A percentile compares a stretch with the other conserved stretches of the same genome.
phyloP scores from a whole-genome alignment of 108 stramenopile species.

The Chaetoceros muelleri region DNA sequence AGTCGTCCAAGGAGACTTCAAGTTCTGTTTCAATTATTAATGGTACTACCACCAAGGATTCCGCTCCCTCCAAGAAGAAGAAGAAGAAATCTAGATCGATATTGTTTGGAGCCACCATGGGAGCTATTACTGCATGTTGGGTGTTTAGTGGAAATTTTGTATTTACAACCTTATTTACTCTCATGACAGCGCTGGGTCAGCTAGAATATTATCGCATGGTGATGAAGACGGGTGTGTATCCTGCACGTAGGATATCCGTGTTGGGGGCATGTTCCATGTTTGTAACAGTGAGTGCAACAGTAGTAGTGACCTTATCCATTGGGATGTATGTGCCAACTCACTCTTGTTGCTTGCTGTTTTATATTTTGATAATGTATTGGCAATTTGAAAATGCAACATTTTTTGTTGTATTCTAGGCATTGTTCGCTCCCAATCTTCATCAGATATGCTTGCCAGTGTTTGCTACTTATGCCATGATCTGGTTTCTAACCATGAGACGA shows the following conservation, averaged over 20 bases:
- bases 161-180: constrained; percentile 80
- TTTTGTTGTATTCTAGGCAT: constrained; percentile 21
- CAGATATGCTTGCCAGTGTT: constrained; percentile 70
- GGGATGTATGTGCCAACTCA: background rate
- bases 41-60: background rate
- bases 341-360: background rate
- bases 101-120: constrained; percentile 80
- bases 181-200: constrained; percentile 83
- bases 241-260: constrained; percentile 85
- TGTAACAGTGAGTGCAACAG: constrained; percentile 42
- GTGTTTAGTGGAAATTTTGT: constrained; percentile 88
- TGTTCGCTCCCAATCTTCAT: constrained; percentile 70
- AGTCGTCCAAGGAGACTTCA: background rate
- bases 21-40: no score
- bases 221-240: constrained; percentile 84
- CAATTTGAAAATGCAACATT: background rate
- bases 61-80: constrained; percentile 9
- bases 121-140: constrained; percentile 74
- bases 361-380: background rate
- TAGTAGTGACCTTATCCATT: background rate
- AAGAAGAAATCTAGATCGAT: constrained; percentile 47
- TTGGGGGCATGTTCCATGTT: constrained; percentile 80
- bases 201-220: constrained; percentile 96
- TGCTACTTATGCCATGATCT: constrained; percentile 78
- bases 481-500: constrained; percentile 81